These are phyloP conservation scores for Gossypium turneri DNA, from an alignment of 345 rosid genomes.

Conservation along the genomic window DNA sequence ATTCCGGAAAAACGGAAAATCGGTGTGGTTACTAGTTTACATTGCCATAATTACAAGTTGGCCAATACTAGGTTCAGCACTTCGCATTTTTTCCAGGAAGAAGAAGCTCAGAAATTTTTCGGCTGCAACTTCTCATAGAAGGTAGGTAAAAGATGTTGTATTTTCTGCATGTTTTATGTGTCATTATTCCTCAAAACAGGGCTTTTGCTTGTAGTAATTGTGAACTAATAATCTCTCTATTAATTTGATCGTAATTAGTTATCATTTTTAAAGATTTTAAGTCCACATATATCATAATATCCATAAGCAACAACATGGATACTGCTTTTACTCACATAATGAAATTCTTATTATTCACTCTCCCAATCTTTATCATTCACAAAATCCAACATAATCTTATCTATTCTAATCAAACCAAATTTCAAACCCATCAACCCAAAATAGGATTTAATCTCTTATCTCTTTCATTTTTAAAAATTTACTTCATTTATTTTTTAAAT, in stretches of 20 bases:
- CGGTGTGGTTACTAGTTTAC: slow-evolving; percentile 56
- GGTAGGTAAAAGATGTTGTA: slow-evolving; percentile 9
- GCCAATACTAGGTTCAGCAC: slow-evolving; percentile 53
- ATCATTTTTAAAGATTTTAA: too few species aligned
- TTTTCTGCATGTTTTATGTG: neutral
- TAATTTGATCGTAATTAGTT: neutral
- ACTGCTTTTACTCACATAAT: too few species aligned
- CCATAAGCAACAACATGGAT: too few species aligned
- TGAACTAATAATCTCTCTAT: neutral
- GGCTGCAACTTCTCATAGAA: slow-evolving; percentile 19
- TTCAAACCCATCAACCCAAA: too few species aligned
- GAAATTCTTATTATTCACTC: too few species aligned
- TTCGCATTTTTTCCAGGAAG: slow-evolving; percentile 32
- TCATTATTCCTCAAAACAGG: neutral
- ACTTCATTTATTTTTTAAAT: neutral
- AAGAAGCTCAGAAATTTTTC: slow-evolving; percentile 37
- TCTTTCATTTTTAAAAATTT: neutral
- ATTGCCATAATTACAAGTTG: slow-evolving; percentile 55
- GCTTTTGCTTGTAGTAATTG: neutral
- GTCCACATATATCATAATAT: too few species aligned
- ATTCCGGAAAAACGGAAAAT: slow-evolving; percentile 28
- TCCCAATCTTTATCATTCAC: neutral
- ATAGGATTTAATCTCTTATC: neutral
- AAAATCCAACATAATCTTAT: neutral
- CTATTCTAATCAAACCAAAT: neutral